phyloP scores from a whole-genome alignment of 805 yeast genomes.

The Brettanomyces custersianus region DNA sequence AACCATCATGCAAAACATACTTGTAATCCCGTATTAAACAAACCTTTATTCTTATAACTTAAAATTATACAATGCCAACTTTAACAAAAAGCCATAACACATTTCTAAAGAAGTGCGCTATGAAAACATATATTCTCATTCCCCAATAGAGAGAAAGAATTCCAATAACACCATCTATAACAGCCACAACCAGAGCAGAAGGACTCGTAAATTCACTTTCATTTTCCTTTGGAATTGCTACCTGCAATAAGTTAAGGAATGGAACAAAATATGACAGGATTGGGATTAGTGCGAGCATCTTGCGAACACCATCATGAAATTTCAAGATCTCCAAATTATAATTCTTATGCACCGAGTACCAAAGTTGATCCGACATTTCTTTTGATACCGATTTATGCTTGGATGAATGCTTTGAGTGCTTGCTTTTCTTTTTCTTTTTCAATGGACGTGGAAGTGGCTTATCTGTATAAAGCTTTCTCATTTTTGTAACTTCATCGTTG shows the following conservation, averaged over 20 bases:
- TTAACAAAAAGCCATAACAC: constrained; percentile 2
- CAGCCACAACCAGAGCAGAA: neutral
- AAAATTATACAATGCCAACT: neutral
- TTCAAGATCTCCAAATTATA: constrained; percentile 1
- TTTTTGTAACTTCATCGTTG: too few species aligned
- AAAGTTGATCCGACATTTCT: neutral
- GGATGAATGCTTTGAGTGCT: neutral
- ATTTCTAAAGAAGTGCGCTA: neutral
- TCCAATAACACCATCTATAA: constrained; percentile 1
- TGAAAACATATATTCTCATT: neutral
- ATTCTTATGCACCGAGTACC: neutral
- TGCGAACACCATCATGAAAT: constrained; percentile 1
- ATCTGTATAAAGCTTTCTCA: neutral
- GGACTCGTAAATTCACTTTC: neutral
- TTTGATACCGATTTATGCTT: neutral
- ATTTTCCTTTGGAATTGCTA: constrained; percentile 1
- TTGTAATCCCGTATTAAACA: neutral
- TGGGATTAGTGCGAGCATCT: neutral
- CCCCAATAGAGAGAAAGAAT: constrained; percentile 1
- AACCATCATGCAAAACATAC: neutral
- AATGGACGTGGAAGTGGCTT: neutral
- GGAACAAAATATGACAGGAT: constrained; percentile 3
- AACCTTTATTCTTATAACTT: neutral
- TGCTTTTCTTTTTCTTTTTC: neutral
- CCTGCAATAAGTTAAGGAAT: neutral